Conservation (phyloP, 2,329 filamentous ascomycete species). For the Graphiopsis chlorocephala region DNA sequence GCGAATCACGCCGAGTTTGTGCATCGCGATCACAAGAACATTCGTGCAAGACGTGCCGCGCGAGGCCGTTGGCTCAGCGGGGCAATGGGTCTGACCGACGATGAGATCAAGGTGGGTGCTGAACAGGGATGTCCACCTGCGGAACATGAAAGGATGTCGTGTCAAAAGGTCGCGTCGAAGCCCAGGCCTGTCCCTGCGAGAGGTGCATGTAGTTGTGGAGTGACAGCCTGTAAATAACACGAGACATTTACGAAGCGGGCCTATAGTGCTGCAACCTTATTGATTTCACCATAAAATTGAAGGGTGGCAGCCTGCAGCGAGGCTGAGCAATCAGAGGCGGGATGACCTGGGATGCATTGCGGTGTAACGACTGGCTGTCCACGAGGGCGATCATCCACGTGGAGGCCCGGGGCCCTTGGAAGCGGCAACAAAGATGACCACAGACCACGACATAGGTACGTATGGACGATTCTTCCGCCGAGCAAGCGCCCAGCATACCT, state of each 20-base stretch:
- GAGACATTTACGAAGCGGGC: neutral
- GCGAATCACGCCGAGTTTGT: neutral
- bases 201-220: neutral
- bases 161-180: neutral
- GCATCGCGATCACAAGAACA: neutral
- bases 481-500: neutral
- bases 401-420: neutral
- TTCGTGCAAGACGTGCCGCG: too few species aligned
- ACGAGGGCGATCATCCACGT: neutral
- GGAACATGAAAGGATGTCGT: neutral
- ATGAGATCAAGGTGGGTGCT: neutral
- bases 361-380: neutral
- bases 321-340: constrained; percentile 4
- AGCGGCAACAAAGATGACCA: neutral
- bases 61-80: neutral
- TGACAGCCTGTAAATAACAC: neutral
- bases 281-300: neutral
- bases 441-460: neutral
- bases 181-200: constrained; percentile 5
- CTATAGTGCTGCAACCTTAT: constrained; percentile 8
- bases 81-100: neutral
- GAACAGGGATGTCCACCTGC: neutral
- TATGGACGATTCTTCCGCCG: neutral
- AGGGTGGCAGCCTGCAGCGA: neutral
- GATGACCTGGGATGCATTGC: neutral